These are phyloP conservation scores for Gymnopilus junonius DNA, from an alignment of 768 basidiomycete genomes.

Conservation along the genomic window DNA sequence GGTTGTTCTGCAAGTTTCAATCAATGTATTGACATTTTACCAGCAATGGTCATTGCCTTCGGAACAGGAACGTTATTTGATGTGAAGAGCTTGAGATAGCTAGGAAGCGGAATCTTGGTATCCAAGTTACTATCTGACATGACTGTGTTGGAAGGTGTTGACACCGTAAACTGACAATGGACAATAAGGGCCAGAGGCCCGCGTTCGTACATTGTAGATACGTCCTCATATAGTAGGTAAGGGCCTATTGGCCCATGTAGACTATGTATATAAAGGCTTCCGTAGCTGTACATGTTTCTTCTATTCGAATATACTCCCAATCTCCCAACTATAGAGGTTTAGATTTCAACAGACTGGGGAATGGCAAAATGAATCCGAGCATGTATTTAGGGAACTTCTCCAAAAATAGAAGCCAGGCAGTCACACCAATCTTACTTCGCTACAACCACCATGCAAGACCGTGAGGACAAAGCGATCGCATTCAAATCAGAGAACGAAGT, in stretches of 20 bases:
- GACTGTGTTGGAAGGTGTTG: no score
- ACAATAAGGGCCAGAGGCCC: no score
- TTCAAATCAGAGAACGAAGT: conserved; percentile 35
- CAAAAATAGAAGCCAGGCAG: conserved; percentile 4
- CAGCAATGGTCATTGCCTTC: conserved; percentile 72
- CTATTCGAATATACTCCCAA: no score
- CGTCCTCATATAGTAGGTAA: no score
- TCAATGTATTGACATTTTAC: conserved; percentile 58
- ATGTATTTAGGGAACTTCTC: not conserved
- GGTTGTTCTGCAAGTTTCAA: not conserved
- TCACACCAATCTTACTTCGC: not conserved
- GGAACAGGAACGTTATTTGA: conserved; percentile 56
- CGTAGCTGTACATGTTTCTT: no score
- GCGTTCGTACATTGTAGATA: no score
- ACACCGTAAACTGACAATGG: no score
- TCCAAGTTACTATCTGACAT: conserved; percentile 5
- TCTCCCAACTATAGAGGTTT: no score
- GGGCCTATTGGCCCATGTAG: no score
- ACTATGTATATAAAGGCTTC: no score
- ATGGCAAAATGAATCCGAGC: not conserved
- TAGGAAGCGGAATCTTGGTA: conserved; percentile 61
- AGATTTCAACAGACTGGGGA: no score
- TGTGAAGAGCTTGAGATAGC: conserved; percentile 70
- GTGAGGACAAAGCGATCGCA: conserved; percentile 7
- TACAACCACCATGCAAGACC: not conserved